A percentile compares a stretch with the other conserved stretches of the same genome.
phyloP scores from a whole-genome alignment of 768 basidiomycete genomes.

The Lactarius hengduanensis region DNA sequence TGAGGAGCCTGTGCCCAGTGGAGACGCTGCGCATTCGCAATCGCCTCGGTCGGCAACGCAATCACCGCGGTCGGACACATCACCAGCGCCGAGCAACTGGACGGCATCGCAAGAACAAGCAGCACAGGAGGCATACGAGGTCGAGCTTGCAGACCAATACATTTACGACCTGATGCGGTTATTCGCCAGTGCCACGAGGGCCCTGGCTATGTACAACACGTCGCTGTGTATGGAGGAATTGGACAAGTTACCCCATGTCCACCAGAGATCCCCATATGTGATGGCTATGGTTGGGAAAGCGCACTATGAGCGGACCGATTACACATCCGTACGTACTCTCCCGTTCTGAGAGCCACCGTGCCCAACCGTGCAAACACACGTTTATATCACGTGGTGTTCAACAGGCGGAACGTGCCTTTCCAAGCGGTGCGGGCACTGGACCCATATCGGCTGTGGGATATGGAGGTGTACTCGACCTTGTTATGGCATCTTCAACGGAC shows the following conservation, averaged over 20 bases:
- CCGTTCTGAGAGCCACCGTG: neutral
- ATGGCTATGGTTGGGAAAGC: conserved; percentile 82
- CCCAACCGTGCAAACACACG: conserved; percentile 8
- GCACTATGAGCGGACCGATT: conserved; percentile 88
- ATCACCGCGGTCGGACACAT: conserved; percentile 48
- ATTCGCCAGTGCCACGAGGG: conserved; percentile 78
- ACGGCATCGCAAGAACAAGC: conserved; percentile 66
- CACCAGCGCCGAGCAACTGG: conserved; percentile 61
- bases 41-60: conserved; percentile 44
- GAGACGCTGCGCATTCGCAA: conserved; percentile 56
- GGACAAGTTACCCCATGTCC: conserved; percentile 67
- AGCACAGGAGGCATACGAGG: conserved; percentile 68
- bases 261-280: conserved; percentile 75
- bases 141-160: conserved; percentile 76
- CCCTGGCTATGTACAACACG: conserved; percentile 74
- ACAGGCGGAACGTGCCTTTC: conserved; percentile 92
- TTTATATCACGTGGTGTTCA: conserved; percentile 27
- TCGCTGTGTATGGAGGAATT: conserved; percentile 72
- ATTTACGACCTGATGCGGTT: conserved; percentile 77
- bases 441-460: conserved; percentile 87
- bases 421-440: conserved; percentile 75
- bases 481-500: conserved; percentile 91
- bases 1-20: conserved; percentile 51
- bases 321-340: conserved; percentile 66
- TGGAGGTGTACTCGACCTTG: conserved; percentile 95